Evolutionary conservation across 2,329 filamentous ascomycete species (phyloP).

Genomic region (Leptographium radiaticola): DNA sequence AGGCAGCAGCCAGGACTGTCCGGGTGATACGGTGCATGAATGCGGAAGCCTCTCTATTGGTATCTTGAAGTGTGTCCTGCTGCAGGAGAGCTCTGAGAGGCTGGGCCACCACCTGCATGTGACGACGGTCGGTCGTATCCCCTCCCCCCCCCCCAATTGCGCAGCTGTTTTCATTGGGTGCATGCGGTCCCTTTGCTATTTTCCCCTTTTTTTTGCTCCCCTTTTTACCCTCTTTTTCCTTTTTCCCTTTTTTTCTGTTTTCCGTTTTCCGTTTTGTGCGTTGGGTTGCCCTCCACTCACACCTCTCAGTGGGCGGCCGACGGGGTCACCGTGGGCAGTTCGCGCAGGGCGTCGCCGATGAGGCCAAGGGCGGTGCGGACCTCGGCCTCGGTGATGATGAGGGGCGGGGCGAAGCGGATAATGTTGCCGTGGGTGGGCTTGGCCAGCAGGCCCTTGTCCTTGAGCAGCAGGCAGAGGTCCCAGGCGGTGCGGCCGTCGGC

Average conservation of each 20-base stretch:
- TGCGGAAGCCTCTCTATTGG: neutral
- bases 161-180: no score
- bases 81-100: neutral
- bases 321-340: constrained; percentile 56
- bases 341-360: constrained; percentile 68
- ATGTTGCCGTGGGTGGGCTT: constrained; percentile 99
- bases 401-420: constrained; percentile 89
- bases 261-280: neutral
- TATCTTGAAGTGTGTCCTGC: neutral
- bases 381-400: constrained; percentile 86
- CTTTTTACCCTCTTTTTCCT: neutral
- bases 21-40: neutral
- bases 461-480: constrained; percentile 92
- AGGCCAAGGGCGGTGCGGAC: constrained; percentile 65
- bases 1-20: no score
- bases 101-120: no score
- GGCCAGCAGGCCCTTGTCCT: constrained; percentile 86
- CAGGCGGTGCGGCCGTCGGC: constrained; percentile 80
- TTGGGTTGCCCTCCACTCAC: neutral
- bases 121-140: no score
- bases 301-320: constrained; percentile 18
- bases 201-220: neutral
- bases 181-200: no score
- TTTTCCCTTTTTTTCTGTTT: neutral
- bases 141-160: no score